These are phyloP conservation scores for Claviceps arundinis DNA, from an alignment of 2,329 filamentous ascomycete species.

Conservation along the genomic window DNA sequence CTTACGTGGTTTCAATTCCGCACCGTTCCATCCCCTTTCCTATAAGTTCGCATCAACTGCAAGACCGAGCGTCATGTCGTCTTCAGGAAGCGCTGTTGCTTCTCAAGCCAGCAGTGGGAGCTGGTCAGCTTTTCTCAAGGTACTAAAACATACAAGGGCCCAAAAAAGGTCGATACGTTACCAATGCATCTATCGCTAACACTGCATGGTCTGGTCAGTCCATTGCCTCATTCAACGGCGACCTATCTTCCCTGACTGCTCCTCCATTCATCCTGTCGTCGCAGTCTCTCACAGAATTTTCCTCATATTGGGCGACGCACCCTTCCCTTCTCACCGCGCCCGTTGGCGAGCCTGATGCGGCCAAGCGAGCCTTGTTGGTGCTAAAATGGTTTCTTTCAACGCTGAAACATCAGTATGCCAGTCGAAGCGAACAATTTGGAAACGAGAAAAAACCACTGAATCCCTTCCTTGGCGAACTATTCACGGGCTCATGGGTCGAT, in stretches of 20 bases:
- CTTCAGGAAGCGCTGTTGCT: slow-evolving; percentile 15
- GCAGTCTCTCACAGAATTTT: slow-evolving; percentile 68
- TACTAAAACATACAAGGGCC: slow-evolving; percentile 12
- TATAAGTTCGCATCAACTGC: background rate
- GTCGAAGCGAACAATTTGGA: slow-evolving; percentile 62
- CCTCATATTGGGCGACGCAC: slow-evolving; percentile 71
- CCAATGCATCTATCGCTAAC: slow-evolving; percentile 1
- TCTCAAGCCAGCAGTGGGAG: slow-evolving; percentile 29
- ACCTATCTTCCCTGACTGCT: slow-evolving; percentile 67
- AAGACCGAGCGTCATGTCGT: slow-evolving; percentile 15
- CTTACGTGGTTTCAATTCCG: background rate
- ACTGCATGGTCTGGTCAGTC: slow-evolving; percentile 31
- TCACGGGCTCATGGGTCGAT: slow-evolving; percentile 83
- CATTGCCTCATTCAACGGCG: slow-evolving; percentile 70
- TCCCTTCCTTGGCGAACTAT: slow-evolving; percentile 89
- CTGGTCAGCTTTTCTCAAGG: slow-evolving; percentile 41
- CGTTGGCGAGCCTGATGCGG: slow-evolving; percentile 62
- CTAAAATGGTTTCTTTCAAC: slow-evolving; percentile 93
- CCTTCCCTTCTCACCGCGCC: slow-evolving; percentile 70
- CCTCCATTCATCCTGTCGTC: slow-evolving; percentile 72
- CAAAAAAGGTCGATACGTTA: too few relatives aligned
- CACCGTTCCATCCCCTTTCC: background rate
- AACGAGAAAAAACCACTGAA: slow-evolving; percentile 98
- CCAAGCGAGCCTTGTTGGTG: slow-evolving; percentile 75
- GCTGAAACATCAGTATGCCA: slow-evolving; percentile 72